Percentiles rank a stretch among this genome's conserved stretches.
Conservation (phyloP, 2,329 filamentous ascomycete species). For the Beauveria sp. region DNA sequence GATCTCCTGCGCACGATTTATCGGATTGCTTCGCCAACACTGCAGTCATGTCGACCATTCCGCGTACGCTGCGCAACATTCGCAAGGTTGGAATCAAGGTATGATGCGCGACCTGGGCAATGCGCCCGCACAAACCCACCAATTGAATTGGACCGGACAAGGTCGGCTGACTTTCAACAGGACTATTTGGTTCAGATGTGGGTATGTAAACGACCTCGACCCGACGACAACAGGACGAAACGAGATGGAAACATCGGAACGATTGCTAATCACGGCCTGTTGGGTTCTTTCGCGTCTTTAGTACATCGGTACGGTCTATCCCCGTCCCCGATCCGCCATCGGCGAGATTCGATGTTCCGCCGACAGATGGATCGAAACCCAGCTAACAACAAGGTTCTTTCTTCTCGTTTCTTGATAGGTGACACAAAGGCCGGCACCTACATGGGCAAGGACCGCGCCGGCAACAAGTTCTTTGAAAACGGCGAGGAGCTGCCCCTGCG, state of each 20-base stretch:
- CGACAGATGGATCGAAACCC: not conserved
- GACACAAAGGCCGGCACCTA: conserved; percentile 92
- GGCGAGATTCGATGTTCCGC: not conserved
- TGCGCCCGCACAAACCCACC: not conserved
- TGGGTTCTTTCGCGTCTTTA: conserved; percentile 22
- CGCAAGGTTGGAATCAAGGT: conserved; percentile 86
- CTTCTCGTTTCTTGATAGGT: conserved; percentile 43
- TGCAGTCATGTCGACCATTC: conserved; percentile 77
- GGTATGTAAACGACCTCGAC: conserved; percentile 49
- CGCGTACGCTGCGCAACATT: conserved; percentile 79
- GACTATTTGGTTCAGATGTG: conserved; percentile 89
- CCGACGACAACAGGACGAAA: conserved; percentile 18
- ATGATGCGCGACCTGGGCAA: conserved; percentile 16
- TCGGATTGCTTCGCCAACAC: conserved; percentile 22
- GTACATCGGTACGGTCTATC: conserved; percentile 45
- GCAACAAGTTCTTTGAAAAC: conserved; percentile 99
- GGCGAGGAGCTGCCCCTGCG: conserved; percentile 88
- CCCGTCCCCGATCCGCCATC: not conserved
- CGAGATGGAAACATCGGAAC: not conserved
- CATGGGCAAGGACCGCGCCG: conserved; percentile 78
- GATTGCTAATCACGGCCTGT: not conserved
- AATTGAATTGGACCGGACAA: not conserved
- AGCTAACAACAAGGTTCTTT: not conserved
- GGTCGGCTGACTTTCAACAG: conserved; percentile 36
- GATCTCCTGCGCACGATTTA: conserved; percentile 10